Evolutionary conservation across 2,329 filamentous ascomycete genomes (phyloP).

Genomic region (Lachnellula subtilissima): DNA sequence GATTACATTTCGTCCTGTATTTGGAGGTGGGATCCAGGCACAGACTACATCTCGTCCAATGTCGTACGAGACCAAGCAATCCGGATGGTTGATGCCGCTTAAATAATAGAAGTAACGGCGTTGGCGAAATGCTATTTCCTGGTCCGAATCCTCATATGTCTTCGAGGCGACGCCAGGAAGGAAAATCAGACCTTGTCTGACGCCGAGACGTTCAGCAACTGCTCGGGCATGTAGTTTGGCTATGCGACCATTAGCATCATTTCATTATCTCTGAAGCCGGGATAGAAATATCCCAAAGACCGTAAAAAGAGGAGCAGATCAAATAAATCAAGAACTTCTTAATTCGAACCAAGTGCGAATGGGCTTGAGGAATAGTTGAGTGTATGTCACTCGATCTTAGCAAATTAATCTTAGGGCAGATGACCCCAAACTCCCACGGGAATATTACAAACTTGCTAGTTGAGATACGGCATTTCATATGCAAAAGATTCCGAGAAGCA

Average conservation of each 20-base stretch:
- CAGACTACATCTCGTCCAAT: conserved; percentile 56
- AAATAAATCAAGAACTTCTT: neutral
- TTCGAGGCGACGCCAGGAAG: conserved; percentile 46
- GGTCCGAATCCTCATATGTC: conserved; percentile 54
- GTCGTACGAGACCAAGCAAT: conserved; percentile 54
- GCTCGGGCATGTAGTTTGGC: conserved; percentile 46
- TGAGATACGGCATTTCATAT: too few relatives aligned
- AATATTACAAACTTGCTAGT: too few relatives aligned
- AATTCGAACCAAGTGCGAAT: too few relatives aligned
- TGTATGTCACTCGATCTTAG: too few relatives aligned
- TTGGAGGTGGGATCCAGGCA: conserved; percentile 67
- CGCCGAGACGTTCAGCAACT: conserved; percentile 39
- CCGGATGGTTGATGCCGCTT: conserved; percentile 48
- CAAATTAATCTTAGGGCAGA: too few relatives aligned
- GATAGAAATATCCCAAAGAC: neutral
- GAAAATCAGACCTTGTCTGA: conserved; percentile 48
- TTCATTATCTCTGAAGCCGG: neutral
- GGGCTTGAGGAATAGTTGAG: too few relatives aligned
- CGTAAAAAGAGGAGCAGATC: neutral
- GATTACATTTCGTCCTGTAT: conserved; percentile 53
- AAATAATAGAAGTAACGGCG: conserved; percentile 59
- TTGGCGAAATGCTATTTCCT: conserved; percentile 52
- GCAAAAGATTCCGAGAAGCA: too few relatives aligned
- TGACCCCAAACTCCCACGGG: too few relatives aligned
- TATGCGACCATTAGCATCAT: conserved; percentile 19